phyloP scores from a whole-genome alignment of 1,284 basidiomycete species.

The Leccinum subrobustum region DNA sequence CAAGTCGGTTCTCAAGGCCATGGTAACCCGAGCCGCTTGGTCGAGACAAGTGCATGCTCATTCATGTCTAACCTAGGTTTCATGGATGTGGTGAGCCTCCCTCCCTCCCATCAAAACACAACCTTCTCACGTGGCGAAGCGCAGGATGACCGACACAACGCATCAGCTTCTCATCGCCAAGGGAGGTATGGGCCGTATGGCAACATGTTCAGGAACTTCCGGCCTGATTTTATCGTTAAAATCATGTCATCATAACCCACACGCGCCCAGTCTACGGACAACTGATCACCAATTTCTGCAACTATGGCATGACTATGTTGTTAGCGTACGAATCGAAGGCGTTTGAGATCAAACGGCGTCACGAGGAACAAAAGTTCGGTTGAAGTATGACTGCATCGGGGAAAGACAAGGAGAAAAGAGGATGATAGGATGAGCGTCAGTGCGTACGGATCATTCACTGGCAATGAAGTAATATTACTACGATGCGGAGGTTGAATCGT shows the following conservation, averaged over 20 bases:
- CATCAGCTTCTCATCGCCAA: conserved; percentile 22
- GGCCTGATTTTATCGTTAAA: neutral
- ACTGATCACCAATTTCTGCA: conserved; percentile 18
- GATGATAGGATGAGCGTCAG: too few species aligned
- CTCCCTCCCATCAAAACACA: neutral
- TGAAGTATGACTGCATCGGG: too few species aligned
- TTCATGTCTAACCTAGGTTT: conserved; percentile 7
- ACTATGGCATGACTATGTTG: conserved; percentile 5
- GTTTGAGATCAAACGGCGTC: too few species aligned
- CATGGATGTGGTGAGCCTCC: conserved; percentile 17
- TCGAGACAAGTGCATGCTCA: neutral
- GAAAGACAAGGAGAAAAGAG: too few species aligned
- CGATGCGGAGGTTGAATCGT: too few species aligned
- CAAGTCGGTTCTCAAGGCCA: conserved; percentile 3
- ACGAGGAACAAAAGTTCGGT: too few species aligned
- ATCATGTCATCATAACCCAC: neutral
- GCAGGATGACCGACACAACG: conserved; percentile 17
- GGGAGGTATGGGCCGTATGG: conserved; percentile 16
- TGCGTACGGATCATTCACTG: too few species aligned
- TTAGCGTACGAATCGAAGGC: too few species aligned
- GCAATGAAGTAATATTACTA: too few species aligned
- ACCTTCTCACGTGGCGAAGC: neutral
- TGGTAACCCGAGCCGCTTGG: conserved; percentile 9
- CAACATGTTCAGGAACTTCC: neutral
- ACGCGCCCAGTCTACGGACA: conserved; percentile 17